A percentile compares a stretch with the other conserved stretches of the same genome.
phyloP scores from a whole-genome alignment of 2,329 filamentous ascomycete genomes.

The Ophiostoma piceae region DNA sequence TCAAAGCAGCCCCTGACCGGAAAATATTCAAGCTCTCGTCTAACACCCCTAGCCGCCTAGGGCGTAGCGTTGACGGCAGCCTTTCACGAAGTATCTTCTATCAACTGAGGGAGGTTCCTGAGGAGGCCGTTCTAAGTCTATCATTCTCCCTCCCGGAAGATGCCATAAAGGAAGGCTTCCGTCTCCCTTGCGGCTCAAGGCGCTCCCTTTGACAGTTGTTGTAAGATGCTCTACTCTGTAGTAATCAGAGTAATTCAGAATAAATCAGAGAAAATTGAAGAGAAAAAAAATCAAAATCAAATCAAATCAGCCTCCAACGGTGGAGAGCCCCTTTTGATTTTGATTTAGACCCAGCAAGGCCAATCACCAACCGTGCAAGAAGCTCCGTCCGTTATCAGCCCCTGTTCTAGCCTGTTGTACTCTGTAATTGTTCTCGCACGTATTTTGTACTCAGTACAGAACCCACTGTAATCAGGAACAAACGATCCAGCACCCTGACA shows the following conservation, averaged over 20 bases:
- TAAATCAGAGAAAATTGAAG: no score
- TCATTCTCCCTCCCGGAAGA: not conserved
- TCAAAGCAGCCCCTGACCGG: not conserved
- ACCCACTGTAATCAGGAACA: not conserved
- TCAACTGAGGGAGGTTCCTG: not conserved
- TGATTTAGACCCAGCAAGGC: not conserved
- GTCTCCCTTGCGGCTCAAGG: not conserved
- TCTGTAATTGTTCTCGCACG: no score
- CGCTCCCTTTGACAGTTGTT: no score
- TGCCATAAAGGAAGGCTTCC: not conserved
- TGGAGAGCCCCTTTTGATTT: not conserved
- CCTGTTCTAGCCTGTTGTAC: not conserved
- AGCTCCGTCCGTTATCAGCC: not conserved
- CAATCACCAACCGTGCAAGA: not conserved
- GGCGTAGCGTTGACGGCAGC: slow-evolving; percentile 5
- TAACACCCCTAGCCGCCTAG: not conserved
- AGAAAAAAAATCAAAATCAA: not conserved
- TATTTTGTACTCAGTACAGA: no score
- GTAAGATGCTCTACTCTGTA: no score
- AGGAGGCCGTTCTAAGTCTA: not conserved
- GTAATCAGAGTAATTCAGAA: no score
- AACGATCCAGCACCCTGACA: not conserved
- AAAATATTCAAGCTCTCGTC: not conserved
- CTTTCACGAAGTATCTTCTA: not conserved
- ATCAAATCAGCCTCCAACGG: not conserved